Evolutionary conservation across 2,329 filamentous ascomycete species (phyloP).

Genomic region (Colletotrichum eleusines): DNA sequence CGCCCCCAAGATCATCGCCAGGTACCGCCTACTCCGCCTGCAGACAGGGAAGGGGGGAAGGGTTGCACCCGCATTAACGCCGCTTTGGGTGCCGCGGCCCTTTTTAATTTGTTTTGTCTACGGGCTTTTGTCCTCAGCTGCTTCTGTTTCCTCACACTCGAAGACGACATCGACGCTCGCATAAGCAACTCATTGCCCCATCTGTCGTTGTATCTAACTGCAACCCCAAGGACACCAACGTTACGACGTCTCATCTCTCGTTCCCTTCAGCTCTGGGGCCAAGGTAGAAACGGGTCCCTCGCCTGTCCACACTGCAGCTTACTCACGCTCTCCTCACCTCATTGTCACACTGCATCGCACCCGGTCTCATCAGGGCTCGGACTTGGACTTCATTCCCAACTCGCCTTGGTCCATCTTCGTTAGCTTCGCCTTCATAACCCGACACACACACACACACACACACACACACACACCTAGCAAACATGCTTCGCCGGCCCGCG

Average conservation of each 20-base stretch:
- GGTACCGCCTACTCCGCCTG: not conserved
- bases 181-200: not conserved
- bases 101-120: not conserved
- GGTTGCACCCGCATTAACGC: not conserved
- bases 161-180: not conserved
- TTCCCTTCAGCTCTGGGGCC: not conserved
- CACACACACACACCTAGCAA: slow-evolving; percentile 29
- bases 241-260: not conserved
- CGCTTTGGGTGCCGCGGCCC: not conserved
- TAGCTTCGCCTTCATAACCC: not conserved
- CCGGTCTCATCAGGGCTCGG: not conserved
- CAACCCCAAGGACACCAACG: not conserved
- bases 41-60: not conserved
- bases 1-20: not conserved
- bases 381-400: not conserved
- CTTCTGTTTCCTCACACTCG: not conserved
- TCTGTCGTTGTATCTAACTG: not conserved
- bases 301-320: not conserved
- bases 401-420: not conserved
- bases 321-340: not conserved
- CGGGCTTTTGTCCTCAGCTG: not conserved
- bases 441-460: not conserved
- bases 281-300: not conserved
- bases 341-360: not conserved
- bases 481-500: slow-evolving; percentile 75